Percentiles rank a stretch among this genome's conserved stretches.
Conservation (phyloP, 2,329 filamentous ascomycete genomes). For the Colletotrichum sojae region DNA sequence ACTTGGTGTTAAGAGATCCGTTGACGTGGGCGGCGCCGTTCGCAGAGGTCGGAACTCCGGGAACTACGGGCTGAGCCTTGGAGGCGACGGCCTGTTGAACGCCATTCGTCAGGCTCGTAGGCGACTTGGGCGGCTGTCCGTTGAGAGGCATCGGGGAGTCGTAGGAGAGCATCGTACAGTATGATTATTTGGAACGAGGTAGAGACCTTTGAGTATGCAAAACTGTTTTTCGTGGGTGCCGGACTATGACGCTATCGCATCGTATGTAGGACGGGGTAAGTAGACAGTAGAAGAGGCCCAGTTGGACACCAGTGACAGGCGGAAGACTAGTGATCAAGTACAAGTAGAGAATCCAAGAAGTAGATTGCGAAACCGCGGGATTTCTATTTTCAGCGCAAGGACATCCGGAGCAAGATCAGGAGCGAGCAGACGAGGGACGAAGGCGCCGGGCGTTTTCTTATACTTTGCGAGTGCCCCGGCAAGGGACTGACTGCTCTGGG, state of each 20-base stretch:
- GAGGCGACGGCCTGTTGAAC: constrained; percentile 47
- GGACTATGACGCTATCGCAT: constrained; percentile 31
- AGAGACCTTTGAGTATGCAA: neutral
- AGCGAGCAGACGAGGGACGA: neutral
- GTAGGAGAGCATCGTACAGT: constrained; percentile 64
- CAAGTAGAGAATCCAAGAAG: constrained; percentile 22
- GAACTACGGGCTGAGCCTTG: constrained; percentile 41
- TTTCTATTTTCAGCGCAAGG: constrained; percentile 19
- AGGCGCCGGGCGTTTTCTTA: constrained; percentile 35
- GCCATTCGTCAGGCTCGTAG: constrained; percentile 45
- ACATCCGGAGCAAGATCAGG: neutral
- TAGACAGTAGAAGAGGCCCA: too few relatives aligned
- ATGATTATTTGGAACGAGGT: neutral
- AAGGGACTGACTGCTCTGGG: constrained; percentile 20
- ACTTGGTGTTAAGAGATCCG: constrained; percentile 50
- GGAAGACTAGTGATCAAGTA: neutral
- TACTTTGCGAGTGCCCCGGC: constrained; percentile 30
- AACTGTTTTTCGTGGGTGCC: too few relatives aligned
- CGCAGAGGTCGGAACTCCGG: constrained; percentile 41
- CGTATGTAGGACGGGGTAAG: neutral
- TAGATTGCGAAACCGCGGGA: neutral
- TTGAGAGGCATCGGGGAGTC: constrained; percentile 62
- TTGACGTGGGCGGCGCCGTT: constrained; percentile 49
- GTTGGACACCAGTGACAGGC: neutral
- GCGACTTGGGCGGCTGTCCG: constrained; percentile 51